Conservation (phyloP, 306 rosid genomes). For the Inga laurina region DNA sequence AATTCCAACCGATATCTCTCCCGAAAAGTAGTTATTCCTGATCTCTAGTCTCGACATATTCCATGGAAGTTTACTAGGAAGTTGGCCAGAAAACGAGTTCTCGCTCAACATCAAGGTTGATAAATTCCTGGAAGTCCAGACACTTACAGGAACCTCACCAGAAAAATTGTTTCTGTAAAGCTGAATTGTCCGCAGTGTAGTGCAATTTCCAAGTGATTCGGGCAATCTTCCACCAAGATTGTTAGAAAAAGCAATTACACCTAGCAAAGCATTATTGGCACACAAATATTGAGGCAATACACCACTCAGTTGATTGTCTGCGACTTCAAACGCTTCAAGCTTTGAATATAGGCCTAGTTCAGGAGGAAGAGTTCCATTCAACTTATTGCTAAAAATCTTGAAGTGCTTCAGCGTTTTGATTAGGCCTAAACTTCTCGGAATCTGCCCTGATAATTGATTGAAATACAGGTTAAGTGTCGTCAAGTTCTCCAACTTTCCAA, state of each 20-base stretch:
- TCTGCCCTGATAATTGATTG: conserved; percentile 61
- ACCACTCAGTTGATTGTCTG: conserved; percentile 61
- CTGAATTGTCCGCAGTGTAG: conserved; percentile 46
- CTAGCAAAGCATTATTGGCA: conserved; percentile 51
- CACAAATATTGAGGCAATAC: conserved; percentile 72
- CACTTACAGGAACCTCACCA: conserved; percentile 68
- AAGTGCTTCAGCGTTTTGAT: conserved; percentile 45
- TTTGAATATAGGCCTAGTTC: conserved; percentile 68
- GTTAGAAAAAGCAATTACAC: conserved; percentile 61
- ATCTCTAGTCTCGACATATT: conserved; percentile 65
- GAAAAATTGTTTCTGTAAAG: conserved; percentile 56
- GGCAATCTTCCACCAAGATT: conserved; percentile 62
- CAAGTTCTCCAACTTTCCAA: conserved; percentile 57
- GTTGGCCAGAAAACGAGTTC: conserved; percentile 69
- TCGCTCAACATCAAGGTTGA: conserved; percentile 58
- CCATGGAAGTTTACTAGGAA: conserved; percentile 57
- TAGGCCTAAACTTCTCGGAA: conserved; percentile 61
- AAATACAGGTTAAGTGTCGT: conserved; percentile 40
- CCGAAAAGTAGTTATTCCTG: conserved; percentile 67
- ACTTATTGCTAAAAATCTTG: conserved; percentile 53
- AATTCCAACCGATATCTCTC: conserved; percentile 56
- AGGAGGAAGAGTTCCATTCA: conserved; percentile 76
- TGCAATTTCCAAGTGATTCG: conserved; percentile 57
- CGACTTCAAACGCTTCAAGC: conserved; percentile 64
- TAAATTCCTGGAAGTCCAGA: conserved; percentile 61